phyloP scores from a whole-genome alignment of 495 filamentous ascomycete genomes.

The Penicillium samsonianum region DNA sequence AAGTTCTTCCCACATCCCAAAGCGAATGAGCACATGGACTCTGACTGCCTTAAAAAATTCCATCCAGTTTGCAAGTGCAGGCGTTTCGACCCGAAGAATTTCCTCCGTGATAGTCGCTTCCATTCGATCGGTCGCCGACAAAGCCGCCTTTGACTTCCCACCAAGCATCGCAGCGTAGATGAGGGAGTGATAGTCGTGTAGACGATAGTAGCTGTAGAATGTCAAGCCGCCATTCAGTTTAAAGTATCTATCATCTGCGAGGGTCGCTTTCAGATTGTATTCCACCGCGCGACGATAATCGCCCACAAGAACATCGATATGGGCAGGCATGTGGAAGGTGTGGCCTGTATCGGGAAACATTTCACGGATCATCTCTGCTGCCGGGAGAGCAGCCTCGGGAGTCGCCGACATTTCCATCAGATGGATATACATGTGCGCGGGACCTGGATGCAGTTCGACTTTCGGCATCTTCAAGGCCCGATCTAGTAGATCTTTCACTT shows the following conservation, averaged over 20 bases:
- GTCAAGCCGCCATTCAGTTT: conserved; percentile 47
- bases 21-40: conserved; percentile 61
- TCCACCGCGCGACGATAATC: conserved; percentile 60
- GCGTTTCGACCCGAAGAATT: conserved; percentile 55
- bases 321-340: conserved; percentile 66
- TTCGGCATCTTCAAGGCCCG: conserved; percentile 40
- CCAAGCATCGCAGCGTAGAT: conserved; percentile 69
- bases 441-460: conserved; percentile 52
- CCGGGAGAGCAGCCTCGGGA: conserved; percentile 55
- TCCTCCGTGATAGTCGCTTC: conserved; percentile 56
- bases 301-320: conserved; percentile 63
- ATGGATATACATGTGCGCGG: conserved; percentile 67
- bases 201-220: conserved; percentile 64
- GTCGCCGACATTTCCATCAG: conserved; percentile 65
- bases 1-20: conserved; percentile 60
- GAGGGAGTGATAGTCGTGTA: conserved; percentile 62
- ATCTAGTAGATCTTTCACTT: conserved; percentile 55
- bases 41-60: conserved; percentile 62
- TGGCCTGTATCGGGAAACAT: conserved; percentile 64
- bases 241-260: conserved; percentile 59
- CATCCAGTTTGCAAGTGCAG: conserved; percentile 68
- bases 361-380: conserved; percentile 57
- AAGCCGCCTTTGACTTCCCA: conserved; percentile 51
- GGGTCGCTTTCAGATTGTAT: conserved; percentile 56
- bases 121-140: conserved; percentile 50